These are phyloP conservation scores for Floccularia luteovirens DNA, from an alignment of 768 basidiomycete genomes.

Conservation along the genomic window DNA sequence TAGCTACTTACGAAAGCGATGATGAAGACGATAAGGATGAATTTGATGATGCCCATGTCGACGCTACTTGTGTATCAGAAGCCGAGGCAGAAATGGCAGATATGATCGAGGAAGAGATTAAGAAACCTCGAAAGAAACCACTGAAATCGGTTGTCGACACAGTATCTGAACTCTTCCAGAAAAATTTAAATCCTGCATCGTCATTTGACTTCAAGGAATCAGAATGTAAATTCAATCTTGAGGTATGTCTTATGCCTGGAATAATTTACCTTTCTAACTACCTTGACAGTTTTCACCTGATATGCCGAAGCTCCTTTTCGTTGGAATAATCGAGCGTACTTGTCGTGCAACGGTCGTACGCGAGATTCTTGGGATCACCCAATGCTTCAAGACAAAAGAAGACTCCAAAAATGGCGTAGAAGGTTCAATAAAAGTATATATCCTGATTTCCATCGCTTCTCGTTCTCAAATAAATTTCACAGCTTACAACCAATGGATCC, in stretches of 20 bases:
- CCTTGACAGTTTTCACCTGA: slow-evolving; percentile 70
- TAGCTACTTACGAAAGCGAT: slow-evolving; percentile 71
- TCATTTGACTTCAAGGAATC: slow-evolving; percentile 64
- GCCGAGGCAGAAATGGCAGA: slow-evolving; percentile 32
- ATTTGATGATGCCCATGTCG: slow-evolving; percentile 52
- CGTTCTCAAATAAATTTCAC: slow-evolving; percentile 7
- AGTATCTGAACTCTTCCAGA: slow-evolving; percentile 46
- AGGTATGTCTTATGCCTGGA: slow-evolving; percentile 43
- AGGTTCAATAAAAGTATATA: slow-evolving; percentile 39
- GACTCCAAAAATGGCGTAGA: slow-evolving; percentile 44
- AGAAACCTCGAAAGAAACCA: slow-evolving; percentile 17
- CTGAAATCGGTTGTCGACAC: slow-evolving; percentile 33
- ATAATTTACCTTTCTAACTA: slow-evolving; percentile 1
- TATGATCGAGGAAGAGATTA: slow-evolving; percentile 16
- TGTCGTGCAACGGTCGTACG: slow-evolving; percentile 83
- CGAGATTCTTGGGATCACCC: slow-evolving; percentile 81
- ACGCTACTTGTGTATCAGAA: slow-evolving; percentile 53
- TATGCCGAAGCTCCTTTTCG: slow-evolving; percentile 88
- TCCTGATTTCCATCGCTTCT: neutral
- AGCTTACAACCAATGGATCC: slow-evolving; percentile 89
- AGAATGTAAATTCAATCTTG: slow-evolving; percentile 72
- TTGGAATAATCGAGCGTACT: slow-evolving; percentile 85
- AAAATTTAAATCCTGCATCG: slow-evolving; percentile 56
- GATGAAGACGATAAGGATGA: slow-evolving; percentile 45
- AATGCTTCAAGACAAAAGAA: slow-evolving; percentile 75